Conservation (phyloP, 2,329 filamentous ascomycete genomes). For the Penicillium hordei region DNA sequence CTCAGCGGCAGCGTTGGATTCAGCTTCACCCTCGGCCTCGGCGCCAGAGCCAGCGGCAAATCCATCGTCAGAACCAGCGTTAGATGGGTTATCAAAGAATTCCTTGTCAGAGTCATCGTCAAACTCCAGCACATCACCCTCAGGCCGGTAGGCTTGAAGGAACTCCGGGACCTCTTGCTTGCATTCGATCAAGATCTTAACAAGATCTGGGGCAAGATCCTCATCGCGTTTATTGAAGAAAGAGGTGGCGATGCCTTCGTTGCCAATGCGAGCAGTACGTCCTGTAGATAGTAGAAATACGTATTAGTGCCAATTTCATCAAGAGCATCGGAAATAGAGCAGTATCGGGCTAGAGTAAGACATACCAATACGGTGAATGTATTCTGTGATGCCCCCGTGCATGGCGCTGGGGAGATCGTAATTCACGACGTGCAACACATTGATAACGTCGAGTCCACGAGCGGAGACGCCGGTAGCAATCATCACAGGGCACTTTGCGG, state of each 20-base stretch:
- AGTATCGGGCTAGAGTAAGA: conserved; percentile 1
- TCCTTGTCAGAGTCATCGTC: conserved; percentile 56
- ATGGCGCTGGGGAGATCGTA: conserved; percentile 75
- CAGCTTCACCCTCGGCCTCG: background rate
- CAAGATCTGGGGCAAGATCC: conserved; percentile 69
- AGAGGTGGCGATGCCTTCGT: conserved; percentile 79
- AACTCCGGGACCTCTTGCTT: conserved; percentile 81
- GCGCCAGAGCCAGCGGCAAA: background rate
- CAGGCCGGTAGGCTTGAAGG: conserved; percentile 59
- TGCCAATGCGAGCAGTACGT: conserved; percentile 90
- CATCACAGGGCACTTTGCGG: conserved; percentile 72
- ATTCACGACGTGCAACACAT: conserved; percentile 90
- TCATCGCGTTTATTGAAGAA: conserved; percentile 82
- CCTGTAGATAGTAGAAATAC: conserved; percentile 49
- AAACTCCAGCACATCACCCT: conserved; percentile 46
- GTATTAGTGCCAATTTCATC: background rate
- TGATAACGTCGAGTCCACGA: conserved; percentile 83
- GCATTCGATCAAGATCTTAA: conserved; percentile 78
- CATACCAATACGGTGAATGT: conserved; percentile 88
- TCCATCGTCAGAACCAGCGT: background rate
- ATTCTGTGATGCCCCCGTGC: conserved; percentile 89
- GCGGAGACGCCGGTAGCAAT: conserved; percentile 83
- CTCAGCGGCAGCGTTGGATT: background rate
- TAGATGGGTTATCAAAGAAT: conserved; percentile 17
- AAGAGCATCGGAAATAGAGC: too few relatives aligned